These are phyloP conservation scores for Hylodesmum podocarpum DNA, from an alignment of 306 rosid species.

Conservation along the genomic window DNA sequence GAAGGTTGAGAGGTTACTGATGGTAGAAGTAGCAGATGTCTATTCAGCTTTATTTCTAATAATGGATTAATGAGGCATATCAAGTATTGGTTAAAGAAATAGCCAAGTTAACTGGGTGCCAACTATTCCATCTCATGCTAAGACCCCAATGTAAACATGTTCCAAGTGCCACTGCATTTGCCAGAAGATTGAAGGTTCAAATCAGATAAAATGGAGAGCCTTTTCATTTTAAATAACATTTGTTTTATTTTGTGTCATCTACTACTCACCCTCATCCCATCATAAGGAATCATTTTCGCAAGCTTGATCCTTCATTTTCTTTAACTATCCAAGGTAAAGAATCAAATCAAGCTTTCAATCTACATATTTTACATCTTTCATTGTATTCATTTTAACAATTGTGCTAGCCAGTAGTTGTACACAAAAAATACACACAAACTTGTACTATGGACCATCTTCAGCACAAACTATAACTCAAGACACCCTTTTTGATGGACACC, in stretches of 20 bases:
- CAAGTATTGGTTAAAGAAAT: neutral
- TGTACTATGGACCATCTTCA: constrained; percentile 2
- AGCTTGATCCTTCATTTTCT: constrained; percentile 14
- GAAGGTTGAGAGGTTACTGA: neutral
- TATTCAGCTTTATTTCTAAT: neutral
- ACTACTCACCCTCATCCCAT: neutral
- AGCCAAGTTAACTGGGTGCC: neutral
- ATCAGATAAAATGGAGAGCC: neutral
- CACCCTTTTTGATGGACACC: neutral
- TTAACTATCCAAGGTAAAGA: constrained; percentile 5
- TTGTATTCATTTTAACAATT: neutral
- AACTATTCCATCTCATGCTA: neutral
- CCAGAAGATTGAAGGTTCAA: neutral
- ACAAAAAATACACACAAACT: constrained; percentile 30
- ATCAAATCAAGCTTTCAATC: constrained; percentile 10
- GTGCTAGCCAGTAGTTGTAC: constrained; percentile 5
- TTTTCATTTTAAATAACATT: neutral
- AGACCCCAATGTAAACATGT: neutral
- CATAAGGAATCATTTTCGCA: neutral
- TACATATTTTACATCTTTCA: constrained; percentile 18
- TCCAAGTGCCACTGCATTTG: neutral
- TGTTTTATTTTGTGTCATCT: neutral
- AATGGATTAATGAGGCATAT: neutral
- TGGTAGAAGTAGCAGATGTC: neutral
- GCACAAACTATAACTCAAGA: constrained; percentile 26